Conservation (phyloP, 1,284 basidiomycete genomes). For the Prillingera fragicola region DNA sequence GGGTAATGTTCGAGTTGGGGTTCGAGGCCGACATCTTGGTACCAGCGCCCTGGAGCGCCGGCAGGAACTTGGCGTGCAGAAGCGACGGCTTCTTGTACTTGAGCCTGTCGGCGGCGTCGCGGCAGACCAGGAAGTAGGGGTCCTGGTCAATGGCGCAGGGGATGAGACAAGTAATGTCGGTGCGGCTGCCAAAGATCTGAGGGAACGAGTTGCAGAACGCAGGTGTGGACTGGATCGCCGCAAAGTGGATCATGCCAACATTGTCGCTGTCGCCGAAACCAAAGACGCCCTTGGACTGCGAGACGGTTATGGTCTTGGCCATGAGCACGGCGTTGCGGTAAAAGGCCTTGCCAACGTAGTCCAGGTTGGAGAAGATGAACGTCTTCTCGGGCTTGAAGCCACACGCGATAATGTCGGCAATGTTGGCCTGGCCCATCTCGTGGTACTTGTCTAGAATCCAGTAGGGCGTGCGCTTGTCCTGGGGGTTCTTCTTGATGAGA, state of each 20-base stretch:
- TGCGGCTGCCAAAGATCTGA: constrained; percentile 83
- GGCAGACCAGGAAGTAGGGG: constrained; percentile 81
- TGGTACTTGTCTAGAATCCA: constrained; percentile 71
- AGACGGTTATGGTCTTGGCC: constrained; percentile 86
- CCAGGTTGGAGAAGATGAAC: constrained; percentile 93
- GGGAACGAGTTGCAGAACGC: constrained; percentile 99
- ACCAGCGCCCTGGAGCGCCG: constrained; percentile 92
- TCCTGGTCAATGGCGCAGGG: constrained; percentile 97
- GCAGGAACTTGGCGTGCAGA: constrained; percentile 96
- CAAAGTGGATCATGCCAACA: constrained; percentile 97
- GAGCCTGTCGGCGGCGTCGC: constrained; percentile 87
- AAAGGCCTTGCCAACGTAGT: constrained; percentile 73
- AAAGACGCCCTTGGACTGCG: constrained; percentile 90
- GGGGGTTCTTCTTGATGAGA: constrained; percentile 42
- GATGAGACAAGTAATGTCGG: constrained; percentile 86
- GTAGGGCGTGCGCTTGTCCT: constrained; percentile 56
- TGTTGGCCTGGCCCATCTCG: constrained; percentile 77
- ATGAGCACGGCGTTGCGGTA: constrained; percentile 93
- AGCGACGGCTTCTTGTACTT: constrained; percentile 94
- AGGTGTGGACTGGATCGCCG: constrained; percentile 92
- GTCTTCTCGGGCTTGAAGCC: constrained; percentile 82
- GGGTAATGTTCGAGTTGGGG: constrained; percentile 83
- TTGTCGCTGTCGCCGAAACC: constrained; percentile 98
- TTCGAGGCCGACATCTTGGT: constrained; percentile 99
- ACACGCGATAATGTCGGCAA: constrained; percentile 84